Evolutionary conservation across 139 green algal genomes (phyloP).

Genomic region (Chlorella sorokiniana): DNA sequence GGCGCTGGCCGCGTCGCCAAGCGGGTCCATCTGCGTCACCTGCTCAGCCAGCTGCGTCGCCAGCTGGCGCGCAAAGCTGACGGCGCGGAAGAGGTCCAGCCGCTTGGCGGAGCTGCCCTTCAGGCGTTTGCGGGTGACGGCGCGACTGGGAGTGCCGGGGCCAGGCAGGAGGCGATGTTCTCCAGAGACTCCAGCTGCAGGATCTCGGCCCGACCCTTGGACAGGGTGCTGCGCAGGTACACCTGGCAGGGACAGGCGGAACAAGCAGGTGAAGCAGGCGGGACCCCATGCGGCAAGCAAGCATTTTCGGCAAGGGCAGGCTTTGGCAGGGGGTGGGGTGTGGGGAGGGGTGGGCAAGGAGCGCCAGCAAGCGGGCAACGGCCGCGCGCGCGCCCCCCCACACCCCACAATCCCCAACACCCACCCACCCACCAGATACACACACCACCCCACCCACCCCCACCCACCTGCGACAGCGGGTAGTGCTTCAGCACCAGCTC

Average conservation of each 20-base stretch:
- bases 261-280: too few relatives aligned
- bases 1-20: not conserved
- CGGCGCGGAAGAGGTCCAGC: conserved; percentile 18
- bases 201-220: conserved; percentile 13
- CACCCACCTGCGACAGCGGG: conserved; percentile 14
- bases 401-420: too few relatives aligned
- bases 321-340: not conserved
- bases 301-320: too few relatives aligned
- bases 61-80: conserved; percentile 26
- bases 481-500: conserved; percentile 30
- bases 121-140: not conserved
- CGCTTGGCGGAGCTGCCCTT: not conserved
- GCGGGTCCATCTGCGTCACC: not conserved
- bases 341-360: not conserved
- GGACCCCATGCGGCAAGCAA: too few relatives aligned
- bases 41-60: conserved; percentile 8
- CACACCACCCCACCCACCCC: not conserved
- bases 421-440: too few relatives aligned
- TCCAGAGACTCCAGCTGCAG: conserved; percentile 26
- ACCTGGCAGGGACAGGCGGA: too few relatives aligned
- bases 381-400: too few relatives aligned
- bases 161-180: conserved; percentile 20
- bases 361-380: not conserved
- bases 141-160: not conserved
- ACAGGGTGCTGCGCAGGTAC: conserved; percentile 17